A percentile compares a stretch with the other conserved stretches of the same genome.
Conservation (phyloP, 2,329 filamentous ascomycete genomes). For the Colletotrichum sp. region DNA sequence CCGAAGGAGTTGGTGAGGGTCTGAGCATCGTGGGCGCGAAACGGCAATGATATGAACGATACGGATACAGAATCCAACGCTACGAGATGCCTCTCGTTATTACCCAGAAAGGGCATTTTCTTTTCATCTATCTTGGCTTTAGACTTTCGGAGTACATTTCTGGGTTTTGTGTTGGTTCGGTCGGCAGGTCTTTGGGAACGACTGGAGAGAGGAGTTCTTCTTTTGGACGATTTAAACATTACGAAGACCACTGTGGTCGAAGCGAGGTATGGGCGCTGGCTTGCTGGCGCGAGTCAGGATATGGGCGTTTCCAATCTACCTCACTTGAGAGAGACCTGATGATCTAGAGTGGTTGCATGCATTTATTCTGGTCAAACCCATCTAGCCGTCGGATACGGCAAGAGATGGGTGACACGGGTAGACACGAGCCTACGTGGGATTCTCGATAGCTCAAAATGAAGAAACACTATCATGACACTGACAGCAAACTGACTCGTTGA, state of each 20-base stretch:
- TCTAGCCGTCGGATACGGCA: not conserved
- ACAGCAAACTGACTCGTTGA: not conserved
- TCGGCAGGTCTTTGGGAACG: not conserved
- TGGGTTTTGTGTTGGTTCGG: not conserved
- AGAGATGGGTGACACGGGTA: not conserved
- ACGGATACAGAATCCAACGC: not conserved
- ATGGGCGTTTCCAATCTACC: not conserved
- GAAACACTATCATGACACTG: not conserved
- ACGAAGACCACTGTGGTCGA: not conserved
- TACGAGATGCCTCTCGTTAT: not conserved
- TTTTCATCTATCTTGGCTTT: not conserved
- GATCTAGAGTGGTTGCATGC: not conserved
- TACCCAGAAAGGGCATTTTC: not conserved
- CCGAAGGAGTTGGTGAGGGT: constrained; percentile 61
- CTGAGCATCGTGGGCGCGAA: constrained; percentile 22
- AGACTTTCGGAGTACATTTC: constrained; percentile 10
- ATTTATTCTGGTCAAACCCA: not conserved
- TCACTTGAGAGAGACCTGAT: not conserved
- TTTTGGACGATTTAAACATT: not conserved
- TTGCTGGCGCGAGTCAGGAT: not conserved
- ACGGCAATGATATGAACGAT: constrained; percentile 1
- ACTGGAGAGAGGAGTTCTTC: not conserved
- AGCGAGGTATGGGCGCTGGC: not conserved
- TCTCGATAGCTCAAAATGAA: not conserved
- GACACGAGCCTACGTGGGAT: not conserved